A percentile compares a stretch with the other conserved stretches of the same genome.
Conservation (phyloP, 495 filamentous ascomycete species). For the Aspergillus sclerotiicarbonarius region DNA sequence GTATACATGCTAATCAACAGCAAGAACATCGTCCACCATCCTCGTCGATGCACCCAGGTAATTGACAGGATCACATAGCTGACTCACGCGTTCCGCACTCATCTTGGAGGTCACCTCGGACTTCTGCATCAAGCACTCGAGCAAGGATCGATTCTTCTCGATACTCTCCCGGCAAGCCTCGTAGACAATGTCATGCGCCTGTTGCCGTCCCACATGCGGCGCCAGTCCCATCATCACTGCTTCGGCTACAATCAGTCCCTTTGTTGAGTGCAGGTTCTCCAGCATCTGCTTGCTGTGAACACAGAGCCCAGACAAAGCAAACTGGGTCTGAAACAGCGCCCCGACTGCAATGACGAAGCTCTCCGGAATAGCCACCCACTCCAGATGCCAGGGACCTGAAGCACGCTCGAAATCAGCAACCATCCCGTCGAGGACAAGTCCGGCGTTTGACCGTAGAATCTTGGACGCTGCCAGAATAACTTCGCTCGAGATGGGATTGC, state of each 20-base stretch:
- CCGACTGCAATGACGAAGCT: slow-evolving; percentile 51
- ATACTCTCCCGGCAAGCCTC: slow-evolving; percentile 52
- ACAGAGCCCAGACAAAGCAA: slow-evolving; percentile 45
- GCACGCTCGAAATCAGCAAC: slow-evolving; percentile 54
- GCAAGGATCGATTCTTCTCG: slow-evolving; percentile 38
- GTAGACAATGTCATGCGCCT: slow-evolving; percentile 55
- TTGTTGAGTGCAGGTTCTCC: slow-evolving; percentile 46
- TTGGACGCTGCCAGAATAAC: slow-evolving; percentile 53
- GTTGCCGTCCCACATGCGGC: slow-evolving; percentile 43
- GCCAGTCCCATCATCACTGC: slow-evolving; percentile 59
- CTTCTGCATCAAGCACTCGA: slow-evolving; percentile 38
- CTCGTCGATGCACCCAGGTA: slow-evolving; percentile 46
- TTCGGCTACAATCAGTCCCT: slow-evolving; percentile 53
- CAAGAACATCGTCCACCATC: slow-evolving; percentile 54
- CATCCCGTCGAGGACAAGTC: slow-evolving; percentile 52
- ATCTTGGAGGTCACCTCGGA: slow-evolving; percentile 41
- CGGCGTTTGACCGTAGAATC: slow-evolving; percentile 47
- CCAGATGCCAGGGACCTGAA: slow-evolving; percentile 53
- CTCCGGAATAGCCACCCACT: slow-evolving; percentile 54
- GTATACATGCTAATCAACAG: slow-evolving; percentile 19
- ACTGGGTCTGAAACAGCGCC: slow-evolving; percentile 47
- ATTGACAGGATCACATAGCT: slow-evolving; percentile 49
- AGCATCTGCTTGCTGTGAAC: slow-evolving; percentile 47
- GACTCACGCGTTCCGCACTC: slow-evolving; percentile 30
- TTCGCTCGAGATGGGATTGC: slow-evolving; percentile 54